phyloP scores from a whole-genome alignment of 208 protist genomes.

The Acanthamoeba triangularis region DNA sequence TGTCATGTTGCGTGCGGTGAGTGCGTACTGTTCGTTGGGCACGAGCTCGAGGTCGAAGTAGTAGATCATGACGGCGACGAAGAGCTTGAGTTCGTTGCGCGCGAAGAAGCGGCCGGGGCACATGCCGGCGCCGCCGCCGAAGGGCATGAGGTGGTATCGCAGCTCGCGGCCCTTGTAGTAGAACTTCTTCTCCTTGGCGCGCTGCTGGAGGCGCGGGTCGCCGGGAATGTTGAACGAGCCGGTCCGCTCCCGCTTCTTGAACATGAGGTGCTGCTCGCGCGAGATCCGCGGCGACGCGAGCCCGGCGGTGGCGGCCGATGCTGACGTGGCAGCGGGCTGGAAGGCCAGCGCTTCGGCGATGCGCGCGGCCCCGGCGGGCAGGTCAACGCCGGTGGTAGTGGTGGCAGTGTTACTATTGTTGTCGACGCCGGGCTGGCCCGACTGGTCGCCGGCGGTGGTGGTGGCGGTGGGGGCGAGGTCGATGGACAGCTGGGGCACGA shows the following conservation, averaged over 20 bases:
- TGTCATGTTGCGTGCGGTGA: not conserved
- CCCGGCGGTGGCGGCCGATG: not conserved
- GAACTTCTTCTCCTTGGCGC: slow-evolving; percentile 45
- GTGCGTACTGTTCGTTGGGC: not conserved
- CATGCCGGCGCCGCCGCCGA: slow-evolving; percentile 59
- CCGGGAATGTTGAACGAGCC: slow-evolving; percentile 24
- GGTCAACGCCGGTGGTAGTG: not conserved
- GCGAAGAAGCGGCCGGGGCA: slow-evolving; percentile 73
- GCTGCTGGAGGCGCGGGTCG: not conserved
- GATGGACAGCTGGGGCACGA: not conserved
- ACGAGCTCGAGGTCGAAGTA: slow-evolving; percentile 67
- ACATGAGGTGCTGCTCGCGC: not conserved
- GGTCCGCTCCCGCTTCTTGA: slow-evolving; percentile 43
- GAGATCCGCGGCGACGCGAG: not conserved
- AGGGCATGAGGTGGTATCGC: slow-evolving; percentile 54
- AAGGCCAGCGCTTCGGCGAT: not conserved
- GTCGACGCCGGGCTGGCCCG: too few relatives aligned
- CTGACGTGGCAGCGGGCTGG: not conserved
- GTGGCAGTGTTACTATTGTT: not conserved
- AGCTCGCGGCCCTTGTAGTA: slow-evolving; percentile 59
- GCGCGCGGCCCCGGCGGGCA: not conserved
- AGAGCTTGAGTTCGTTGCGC: slow-evolving; percentile 71
- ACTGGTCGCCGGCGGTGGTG: not conserved
- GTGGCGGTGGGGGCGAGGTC: not conserved
- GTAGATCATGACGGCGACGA: slow-evolving; percentile 50